Evolutionary conservation across 164 flowering plant species (phyloP).

Genomic region (Hamamelis virginiana): DNA sequence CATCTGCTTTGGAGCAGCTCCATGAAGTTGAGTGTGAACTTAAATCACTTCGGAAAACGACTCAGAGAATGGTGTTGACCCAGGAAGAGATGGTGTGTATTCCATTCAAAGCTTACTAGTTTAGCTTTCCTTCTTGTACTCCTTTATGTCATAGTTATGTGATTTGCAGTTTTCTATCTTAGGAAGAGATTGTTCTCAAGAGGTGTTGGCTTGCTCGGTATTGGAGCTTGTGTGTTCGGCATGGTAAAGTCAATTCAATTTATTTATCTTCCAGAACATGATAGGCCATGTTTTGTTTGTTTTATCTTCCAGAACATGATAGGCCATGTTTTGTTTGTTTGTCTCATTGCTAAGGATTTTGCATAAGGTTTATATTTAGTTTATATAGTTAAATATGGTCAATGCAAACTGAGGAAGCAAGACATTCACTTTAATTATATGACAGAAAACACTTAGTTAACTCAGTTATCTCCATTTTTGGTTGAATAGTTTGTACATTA

Average conservation of each 20-base stretch:
- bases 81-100: constrained; percentile 82
- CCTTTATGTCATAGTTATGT: constrained; percentile 14
- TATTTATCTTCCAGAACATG: constrained; percentile 3
- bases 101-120: neutral
- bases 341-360: neutral
- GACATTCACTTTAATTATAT: too few species aligned
- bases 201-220: constrained; percentile 98
- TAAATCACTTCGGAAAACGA: constrained; percentile 54
- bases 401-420: neutral
- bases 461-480: too few species aligned
- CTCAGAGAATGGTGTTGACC: constrained; percentile 67
- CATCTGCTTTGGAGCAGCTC: constrained; percentile 63
- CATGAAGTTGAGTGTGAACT: constrained; percentile 62
- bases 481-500: neutral
- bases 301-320: neutral
- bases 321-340: neutral
- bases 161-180: constrained; percentile 25
- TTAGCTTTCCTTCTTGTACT: neutral
- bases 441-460: too few species aligned
- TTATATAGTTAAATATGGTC: neutral
- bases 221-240: constrained; percentile 75
- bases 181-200: constrained; percentile 97
- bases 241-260: constrained; percentile 49
- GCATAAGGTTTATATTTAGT: constrained; percentile 1
- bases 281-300: too few species aligned